Conservation (phyloP, 192 early-diverging fungal species). For the Coemansia sp. region DNA sequence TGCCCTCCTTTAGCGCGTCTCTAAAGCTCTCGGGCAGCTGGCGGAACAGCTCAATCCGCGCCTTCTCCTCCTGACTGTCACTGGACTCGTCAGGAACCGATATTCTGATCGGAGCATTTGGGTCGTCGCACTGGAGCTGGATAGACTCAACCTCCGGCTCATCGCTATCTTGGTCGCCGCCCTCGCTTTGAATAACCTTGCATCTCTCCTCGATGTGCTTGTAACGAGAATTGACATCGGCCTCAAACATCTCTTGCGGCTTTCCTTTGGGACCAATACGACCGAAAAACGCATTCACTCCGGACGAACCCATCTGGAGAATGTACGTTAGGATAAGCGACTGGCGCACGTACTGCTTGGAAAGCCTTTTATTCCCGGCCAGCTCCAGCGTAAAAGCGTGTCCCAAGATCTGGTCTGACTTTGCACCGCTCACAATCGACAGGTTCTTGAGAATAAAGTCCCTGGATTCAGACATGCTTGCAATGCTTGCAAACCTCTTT, state of each 20-base stretch:
- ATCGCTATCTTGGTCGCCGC: constrained; percentile 25
- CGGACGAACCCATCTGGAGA: constrained; percentile 76
- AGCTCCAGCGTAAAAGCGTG: constrained; percentile 81
- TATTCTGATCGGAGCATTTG: constrained; percentile 70
- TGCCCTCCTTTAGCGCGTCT: constrained; percentile 71
- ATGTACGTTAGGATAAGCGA: constrained; percentile 85
- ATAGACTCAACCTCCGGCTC: constrained; percentile 63
- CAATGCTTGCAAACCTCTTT: constrained; percentile 62
- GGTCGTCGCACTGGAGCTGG: constrained; percentile 69
- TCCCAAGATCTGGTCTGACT: constrained; percentile 81
- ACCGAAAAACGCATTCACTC: constrained; percentile 79
- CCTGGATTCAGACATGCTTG: constrained; percentile 60
- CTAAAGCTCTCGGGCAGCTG: constrained; percentile 71
- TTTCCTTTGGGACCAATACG: constrained; percentile 59
- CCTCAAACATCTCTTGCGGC: constrained; percentile 77
- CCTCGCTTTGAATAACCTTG: constrained; percentile 62
- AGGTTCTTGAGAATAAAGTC: constrained; percentile 71
- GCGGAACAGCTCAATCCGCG: constrained; percentile 69
- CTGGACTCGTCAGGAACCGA: constrained; percentile 61
- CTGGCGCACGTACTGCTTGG: constrained; percentile 78
- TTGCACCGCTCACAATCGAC: constrained; percentile 66
- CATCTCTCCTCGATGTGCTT: constrained; percentile 77
- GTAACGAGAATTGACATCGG: constrained; percentile 86
- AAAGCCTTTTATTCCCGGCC: constrained; percentile 63
- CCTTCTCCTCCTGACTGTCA: constrained; percentile 54